Evolutionary conservation across 2,329 filamentous ascomycete species (phyloP), one percentile per base, ranked within the genome.

Genomic region (Talaromyces albobiverticillius): DNA sequence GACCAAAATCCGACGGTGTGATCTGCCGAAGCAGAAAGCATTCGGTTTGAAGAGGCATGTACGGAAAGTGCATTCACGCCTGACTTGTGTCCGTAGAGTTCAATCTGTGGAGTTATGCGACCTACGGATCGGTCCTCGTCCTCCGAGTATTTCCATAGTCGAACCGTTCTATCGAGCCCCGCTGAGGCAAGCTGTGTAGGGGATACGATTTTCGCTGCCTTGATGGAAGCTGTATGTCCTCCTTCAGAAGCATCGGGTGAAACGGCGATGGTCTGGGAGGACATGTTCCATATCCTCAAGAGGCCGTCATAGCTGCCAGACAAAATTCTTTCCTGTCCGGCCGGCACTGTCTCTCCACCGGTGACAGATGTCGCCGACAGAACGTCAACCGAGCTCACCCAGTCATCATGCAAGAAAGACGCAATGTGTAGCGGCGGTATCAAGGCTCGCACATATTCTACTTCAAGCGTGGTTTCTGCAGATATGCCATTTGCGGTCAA

Each of bases 331-430:
- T 89, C 84, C 60, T 86, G 83, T 20, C 84, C 82, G 34, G 73
- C 73, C 23, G 72, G 70, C 45, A 76, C 63, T 13, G 80, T 74
- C 45, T 70, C 69, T 46, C 75, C 76, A 46, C 74, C 82, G 6
- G 77, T 73, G 14, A 31, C 20, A 1, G 88, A 88, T 11, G 80
- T 84, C 13, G 73, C 71, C 0, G 90, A 92, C 22, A 95, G 77
- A 4, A 95, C 82, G 70, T 96, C 91, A 23, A 97, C 85, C 23
- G 84, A 83, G 68, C 89, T 90, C 46, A 99, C 89, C 94, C 94
- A 99, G 71, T 97, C 94, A 67, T 99, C 92, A 71, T 99, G 93
- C 76, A 96, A 87, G 70, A 96, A 99, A 67, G 89, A 94, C 11
- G 91, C 88, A 62, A 95, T 86, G 70, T 94, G 93, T 32, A 89